These are phyloP conservation scores for Malbranchea zuffiana DNA, from an alignment of 2,329 filamentous ascomycete species.

Conservation along the genomic window DNA sequence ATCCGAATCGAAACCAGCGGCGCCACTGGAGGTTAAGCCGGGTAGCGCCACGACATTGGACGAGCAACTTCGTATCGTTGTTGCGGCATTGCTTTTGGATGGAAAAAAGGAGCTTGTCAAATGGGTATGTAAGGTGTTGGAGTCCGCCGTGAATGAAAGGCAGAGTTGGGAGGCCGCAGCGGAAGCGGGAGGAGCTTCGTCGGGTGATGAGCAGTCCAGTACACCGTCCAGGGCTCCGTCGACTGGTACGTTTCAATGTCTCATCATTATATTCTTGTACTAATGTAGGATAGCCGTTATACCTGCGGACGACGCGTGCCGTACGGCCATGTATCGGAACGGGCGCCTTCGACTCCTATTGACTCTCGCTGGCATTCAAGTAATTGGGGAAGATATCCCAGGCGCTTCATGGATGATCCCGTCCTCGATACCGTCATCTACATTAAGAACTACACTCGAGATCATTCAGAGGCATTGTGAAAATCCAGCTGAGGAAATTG, in stretches of 20 bases:
- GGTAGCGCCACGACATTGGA: slow-evolving; percentile 52
- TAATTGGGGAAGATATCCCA: slow-evolving; percentile 58
- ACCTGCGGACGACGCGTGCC: slow-evolving; percentile 54
- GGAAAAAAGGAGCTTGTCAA: slow-evolving; percentile 62
- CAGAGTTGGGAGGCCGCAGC: slow-evolving; percentile 67
- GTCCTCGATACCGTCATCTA: slow-evolving; percentile 49
- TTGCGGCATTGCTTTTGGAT: slow-evolving; percentile 69
- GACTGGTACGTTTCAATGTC: slow-evolving; percentile 36
- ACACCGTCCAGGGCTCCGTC: slow-evolving; percentile 19
- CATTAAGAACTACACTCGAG: slow-evolving; percentile 58
- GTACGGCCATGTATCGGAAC: slow-evolving; percentile 76
- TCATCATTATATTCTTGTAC: not conserved
- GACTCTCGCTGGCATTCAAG: slow-evolving; percentile 60
- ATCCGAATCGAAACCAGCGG: slow-evolving; percentile 57
- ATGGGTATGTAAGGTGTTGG: slow-evolving; percentile 68
- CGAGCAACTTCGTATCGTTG: slow-evolving; percentile 66
- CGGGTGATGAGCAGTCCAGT: slow-evolving; percentile 19
- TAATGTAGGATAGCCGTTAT: slow-evolving; percentile 41
- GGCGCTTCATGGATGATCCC: slow-evolving; percentile 74
- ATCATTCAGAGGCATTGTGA: slow-evolving; percentile 69
- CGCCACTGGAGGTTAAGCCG: slow-evolving; percentile 72
- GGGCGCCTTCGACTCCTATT: slow-evolving; percentile 77
- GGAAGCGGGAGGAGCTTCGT: slow-evolving; percentile 44
- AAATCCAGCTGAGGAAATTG: slow-evolving; percentile 64
- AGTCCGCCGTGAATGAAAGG: slow-evolving; percentile 58